phyloP scores from a whole-genome alignment of 495 filamentous ascomycete genomes.

The Penicillium egyptiacum region DNA sequence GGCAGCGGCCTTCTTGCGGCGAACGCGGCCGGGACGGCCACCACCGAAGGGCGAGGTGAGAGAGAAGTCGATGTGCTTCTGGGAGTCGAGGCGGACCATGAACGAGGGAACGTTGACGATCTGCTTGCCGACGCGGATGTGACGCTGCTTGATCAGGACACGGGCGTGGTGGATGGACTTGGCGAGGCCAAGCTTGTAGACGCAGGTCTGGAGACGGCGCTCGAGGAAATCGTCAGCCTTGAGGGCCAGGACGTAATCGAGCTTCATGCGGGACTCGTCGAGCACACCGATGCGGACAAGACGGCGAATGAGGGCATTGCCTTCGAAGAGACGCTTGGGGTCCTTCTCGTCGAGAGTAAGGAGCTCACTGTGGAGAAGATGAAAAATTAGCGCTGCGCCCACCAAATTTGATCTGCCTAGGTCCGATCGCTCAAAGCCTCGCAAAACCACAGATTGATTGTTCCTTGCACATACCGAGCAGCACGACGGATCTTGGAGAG shows the following conservation, averaged over 20 bases:
- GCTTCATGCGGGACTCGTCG: constrained; percentile 99
- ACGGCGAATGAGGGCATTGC: constrained; percentile 99
- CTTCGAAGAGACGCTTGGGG: constrained; percentile 99
- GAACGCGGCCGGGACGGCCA: constrained; percentile 91
- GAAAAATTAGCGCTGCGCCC: constrained; percentile 16
- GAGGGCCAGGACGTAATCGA: constrained; percentile 99
- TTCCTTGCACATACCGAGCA: constrained; percentile 73
- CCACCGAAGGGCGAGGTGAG: constrained; percentile 97
- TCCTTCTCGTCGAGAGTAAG: constrained; percentile 99
- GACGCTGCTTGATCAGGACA: constrained; percentile 97
- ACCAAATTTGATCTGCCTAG: not conserved
- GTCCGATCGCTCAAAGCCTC: not conserved
- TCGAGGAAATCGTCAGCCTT: constrained; percentile 99
- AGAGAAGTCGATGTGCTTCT: constrained; percentile 99
- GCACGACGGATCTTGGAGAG: constrained; percentile 99
- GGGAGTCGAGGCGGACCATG: constrained; percentile 98
- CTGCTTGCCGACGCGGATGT: constrained; percentile 99
- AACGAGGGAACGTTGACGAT: constrained; percentile 99
- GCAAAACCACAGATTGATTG: not conserved
- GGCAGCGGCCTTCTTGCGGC: constrained; percentile 98
- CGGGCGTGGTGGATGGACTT: constrained; percentile 99
- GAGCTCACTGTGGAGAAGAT: constrained; percentile 72
- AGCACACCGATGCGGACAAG: constrained; percentile 99
- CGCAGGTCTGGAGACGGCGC: constrained; percentile 97
- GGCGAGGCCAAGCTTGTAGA: constrained; percentile 99